Base-by-base conservation (phyloP, 140 eudicot species). In the Oenanthe javanica region DNA sequence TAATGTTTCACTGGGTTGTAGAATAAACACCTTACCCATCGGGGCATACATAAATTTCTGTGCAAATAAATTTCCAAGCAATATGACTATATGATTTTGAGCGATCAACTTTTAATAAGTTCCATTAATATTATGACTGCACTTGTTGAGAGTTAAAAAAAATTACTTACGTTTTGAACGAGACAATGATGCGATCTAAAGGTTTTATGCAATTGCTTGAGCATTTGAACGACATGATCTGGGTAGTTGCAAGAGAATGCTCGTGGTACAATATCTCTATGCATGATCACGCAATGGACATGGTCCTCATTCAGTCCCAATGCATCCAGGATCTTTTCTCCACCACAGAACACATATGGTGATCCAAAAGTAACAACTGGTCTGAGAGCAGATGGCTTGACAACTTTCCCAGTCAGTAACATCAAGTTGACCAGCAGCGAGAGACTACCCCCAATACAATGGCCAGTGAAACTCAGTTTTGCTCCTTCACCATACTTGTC, bases 171-270 rank as follows among this genome's bases (percentile, higher is more conserved):
- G 46, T 90, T 89, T 83, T 83, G 89, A 45, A 85, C 89, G n/a
- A 94, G 91, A 79, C 97, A 94, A 25, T 96, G 91, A 79, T 94
- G 98, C 57, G 89, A 82, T 4, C 89, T 87, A 15, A 94, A 90
- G 46, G 91, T 83, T 63, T 86, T 87, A 77, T 84, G 83, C 61
- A 94, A 76, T 9, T 93, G 93, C 85, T 90, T 94, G 79, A 94
- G 93, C 50, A 92, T 47, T 55, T 89, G 91, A 16, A 86, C 95
- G n/a, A 87, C 92, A 76, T 87, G 90, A 72, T 83, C 82, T 1
- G 98, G 97, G 83, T 94, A 94, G 77, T 85, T 90, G 89, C 98
- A 94, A 14, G 98, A 89, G 87, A 94, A 94, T 47, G 97, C 95
- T 82, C 97, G 88, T 0, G 98, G 98, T 40, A 94, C 97, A 14